phyloP scores from a whole-genome alignment of 306 rosid species.

The Trifolium pratense region DNA sequence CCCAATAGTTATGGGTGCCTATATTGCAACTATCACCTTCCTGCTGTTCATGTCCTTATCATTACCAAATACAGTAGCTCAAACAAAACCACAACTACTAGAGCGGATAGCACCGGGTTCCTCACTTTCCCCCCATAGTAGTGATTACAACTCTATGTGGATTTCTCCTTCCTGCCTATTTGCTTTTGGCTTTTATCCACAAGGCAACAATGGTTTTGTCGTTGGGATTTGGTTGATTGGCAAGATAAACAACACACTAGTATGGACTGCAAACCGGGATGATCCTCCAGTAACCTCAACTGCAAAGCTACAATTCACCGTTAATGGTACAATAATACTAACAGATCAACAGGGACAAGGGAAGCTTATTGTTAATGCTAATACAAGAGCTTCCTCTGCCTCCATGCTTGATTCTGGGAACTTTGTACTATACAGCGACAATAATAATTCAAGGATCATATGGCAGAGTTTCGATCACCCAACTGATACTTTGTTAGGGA shows the following conservation, averaged over 20 bases:
- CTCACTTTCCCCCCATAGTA: slow-evolving; percentile 9
- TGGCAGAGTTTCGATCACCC: slow-evolving; percentile 55
- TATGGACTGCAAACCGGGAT: slow-evolving; percentile 49
- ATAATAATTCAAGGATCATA: background rate
- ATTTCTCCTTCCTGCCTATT: slow-evolving; percentile 36
- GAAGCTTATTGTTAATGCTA: slow-evolving; percentile 27
- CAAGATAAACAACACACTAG: too few species aligned
- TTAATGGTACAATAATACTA: slow-evolving; percentile 32
- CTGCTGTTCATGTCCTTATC: background rate
- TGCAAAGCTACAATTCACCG: slow-evolving; percentile 39
- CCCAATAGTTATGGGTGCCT: slow-evolving; percentile 33
- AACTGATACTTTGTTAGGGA: slow-evolving; percentile 42
- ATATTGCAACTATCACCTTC: background rate
- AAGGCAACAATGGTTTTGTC: slow-evolving; percentile 3
- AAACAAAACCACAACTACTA: background rate
- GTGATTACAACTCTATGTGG: slow-evolving; percentile 9
- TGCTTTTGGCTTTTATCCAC: slow-evolving; percentile 47
- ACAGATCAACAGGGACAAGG: background rate
- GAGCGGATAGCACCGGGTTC: background rate
- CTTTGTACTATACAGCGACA: slow-evolving; percentile 36
- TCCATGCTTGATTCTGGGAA: slow-evolving; percentile 52
- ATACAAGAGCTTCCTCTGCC: slow-evolving; percentile 41
- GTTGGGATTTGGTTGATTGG: slow-evolving; percentile 44
- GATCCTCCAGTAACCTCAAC: slow-evolving; percentile 38
- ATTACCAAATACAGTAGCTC: background rate